Evolutionary conservation across 1,139 yeast species (phyloP), one percentile per base, ranked within the genome.

Genomic region (Kazachstania sp.): DNA sequence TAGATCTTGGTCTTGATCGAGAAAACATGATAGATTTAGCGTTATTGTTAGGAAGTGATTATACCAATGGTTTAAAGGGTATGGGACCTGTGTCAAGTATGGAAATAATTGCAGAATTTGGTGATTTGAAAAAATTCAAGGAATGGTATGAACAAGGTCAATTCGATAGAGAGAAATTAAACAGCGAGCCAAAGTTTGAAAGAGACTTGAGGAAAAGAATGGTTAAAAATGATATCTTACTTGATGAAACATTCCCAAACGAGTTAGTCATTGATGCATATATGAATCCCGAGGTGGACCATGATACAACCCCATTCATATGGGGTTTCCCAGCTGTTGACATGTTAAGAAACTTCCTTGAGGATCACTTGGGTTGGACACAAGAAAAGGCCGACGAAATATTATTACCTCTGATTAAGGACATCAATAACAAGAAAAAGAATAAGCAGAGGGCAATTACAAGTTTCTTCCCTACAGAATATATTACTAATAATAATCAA

Each of bases 301-400:
- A 73, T 28, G 97, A 88, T 61, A 68, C 71, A 39, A 83, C 88
- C 0, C 73, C 75, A 44, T 90, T 94, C 66, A 77, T 77, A 48
- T 94, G 98, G 98, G 97, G 97, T 0, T 70, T 73, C 2, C 97
- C 97, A 0, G 86, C 86, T 61, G 67, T 90, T 50, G 97, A 90
- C 56, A 80, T 79, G 54, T 71, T 94, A 44, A 68, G 97, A 37
- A 72, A 79, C 0, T 90, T 76, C 57, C 69, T 94, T 61, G 76
- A 77, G 75, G 72, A 69, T 41, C 78, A 79, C 46, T 80, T 88
- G n/a, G 88, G 90, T 3, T 94, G 99, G 97, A 68, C 78, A 1
- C 81, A 79, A 56, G 80, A 75, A 13, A 74, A 78, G 50, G 83
- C 88, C 2, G 95, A 92, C 60, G 94, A 87, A 59, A 81, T 88